Base-by-base conservation (phyloP, 1,284 basidiomycete genomes). In the Austroboletus rostrupii region DNA sequence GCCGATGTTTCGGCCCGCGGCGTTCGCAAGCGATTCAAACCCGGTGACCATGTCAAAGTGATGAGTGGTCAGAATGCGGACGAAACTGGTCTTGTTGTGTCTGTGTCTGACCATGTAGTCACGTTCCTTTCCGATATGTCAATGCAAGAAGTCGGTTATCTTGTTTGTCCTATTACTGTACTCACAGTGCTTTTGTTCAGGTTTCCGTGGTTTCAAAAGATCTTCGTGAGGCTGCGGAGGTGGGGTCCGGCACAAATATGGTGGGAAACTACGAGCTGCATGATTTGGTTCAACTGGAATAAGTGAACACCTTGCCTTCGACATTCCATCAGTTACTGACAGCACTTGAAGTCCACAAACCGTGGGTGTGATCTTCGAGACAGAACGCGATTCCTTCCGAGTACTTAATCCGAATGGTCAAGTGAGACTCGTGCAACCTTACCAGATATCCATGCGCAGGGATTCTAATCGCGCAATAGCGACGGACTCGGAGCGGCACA, bases 11-110 rank as follows among this genome's bases (percentile, higher is more conserved):
- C 90, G 0, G 90, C 92, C 1, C 77, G 89, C 49, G 90, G 90
- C 64, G 92, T 98, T 3, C 80, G 94, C 57, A 99, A 99, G 72
- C 80, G 87, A 43, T 99, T 99, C 77, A 93, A 92, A 67, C 81
- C 93, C 45, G 97, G 96, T 67, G 96, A 99, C 70, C 97, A 99
- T 65, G 92, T 99, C 73, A 98, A 98, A 74, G 96, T 99, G 52
- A 93, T 97, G 83, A 80, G 86, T 8, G 96, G 96, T 21, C 88
- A 95, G 71, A 97, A 98, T 64, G 81, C 83, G 10, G 92, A 97
- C 62, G 94, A 97, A 71, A 97, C 94, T 7, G 96, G 96, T 75
- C 78, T 99, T 61, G 95, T 99, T 20, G 90, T 99, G 39, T 89
- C 92, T 29, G 90, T 98, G 19, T 78, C 88, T 23, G 89, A 90